Evolutionary conservation across 495 filamentous ascomycete genomes (phyloP), one percentile per base, ranked within the genome.

Genomic region (Rhypophila decipiens): DNA sequence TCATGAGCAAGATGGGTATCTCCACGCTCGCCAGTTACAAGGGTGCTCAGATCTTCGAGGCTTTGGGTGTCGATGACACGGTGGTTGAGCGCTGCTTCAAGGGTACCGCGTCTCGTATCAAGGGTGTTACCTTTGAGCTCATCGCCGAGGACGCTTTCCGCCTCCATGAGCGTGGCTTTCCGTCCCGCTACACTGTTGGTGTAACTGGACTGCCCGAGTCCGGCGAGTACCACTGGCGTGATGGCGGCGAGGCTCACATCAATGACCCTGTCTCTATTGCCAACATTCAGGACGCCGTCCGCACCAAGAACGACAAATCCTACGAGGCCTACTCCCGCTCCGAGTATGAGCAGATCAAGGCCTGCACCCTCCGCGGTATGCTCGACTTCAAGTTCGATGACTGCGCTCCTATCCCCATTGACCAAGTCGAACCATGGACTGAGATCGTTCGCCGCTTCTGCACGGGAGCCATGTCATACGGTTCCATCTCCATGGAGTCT

Each of bases 1-100:
- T 99, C 62, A 99, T 99, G 93, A 95, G 88, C 70, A 99, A 99
- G 76, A 99, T 99, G 93, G 93, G 93, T 70, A 99, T 99, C 57
- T 99, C 93, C 10, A 99, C 93, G 38, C 73, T 99, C 37, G 88
- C 93, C 64, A 94, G 87, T 56, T 99, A 99, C 76, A 99, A 99
- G 74, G 93, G 93, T 64, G 93, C 93, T 44, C 93, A 99, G 72
- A 99, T 99, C 54, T 99, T 97, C 53, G 93, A 99, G 64, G 93
- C 94, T n/a, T 83, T 99, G 37, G 93, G 93, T 67, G 83, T 99
- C 24, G 93, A 97, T 59, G 91, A 96, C 63, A 79, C 77, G 10
- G 93, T 99, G 44, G 91, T 99, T 42, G 91, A 99, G 64, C 84
- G 88, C 44, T 97, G 93, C 72, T 99, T 99, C 67, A 84, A 85